Conservation (phyloP, 306 rosid genomes). For the cucumber (Cucumis sativus) region Cucumber_9930_V3 NC_026661.2:3189501-3190000, state of each 20-base stretch:
- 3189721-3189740: conserved; percentile 51
- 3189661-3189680: conserved; percentile 52
- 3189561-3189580: conserved; percentile 1
- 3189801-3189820: conserved; percentile 44
- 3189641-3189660: conserved; percentile 60
- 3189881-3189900: conserved; percentile 25
- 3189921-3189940: conserved; percentile 61
- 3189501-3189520: conserved; percentile 6
- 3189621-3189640: conserved; percentile 50
- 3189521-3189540: conserved; percentile 13
- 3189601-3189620: conserved; percentile 55
- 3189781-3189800: conserved; percentile 61
- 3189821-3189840: conserved; percentile 51
- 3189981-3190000: conserved; percentile 92
- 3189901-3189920: conserved; percentile 45
- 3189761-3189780: conserved; percentile 72
- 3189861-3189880: conserved; percentile 41
- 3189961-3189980: conserved; percentile 62
- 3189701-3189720: conserved; percentile 46
- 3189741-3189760: conserved; percentile 37
- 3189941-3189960: conserved; percentile 78
- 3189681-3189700: conserved; percentile 73
- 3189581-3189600: conserved; percentile 65
- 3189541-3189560: conserved; percentile 9
- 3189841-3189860: conserved; percentile 66